Percentiles rank a stretch among this genome's conserved stretches.
Evolutionary conservation across 306 rosid species (phyloP).

Genomic region (Pterocarpus macrocarpus): DNA sequence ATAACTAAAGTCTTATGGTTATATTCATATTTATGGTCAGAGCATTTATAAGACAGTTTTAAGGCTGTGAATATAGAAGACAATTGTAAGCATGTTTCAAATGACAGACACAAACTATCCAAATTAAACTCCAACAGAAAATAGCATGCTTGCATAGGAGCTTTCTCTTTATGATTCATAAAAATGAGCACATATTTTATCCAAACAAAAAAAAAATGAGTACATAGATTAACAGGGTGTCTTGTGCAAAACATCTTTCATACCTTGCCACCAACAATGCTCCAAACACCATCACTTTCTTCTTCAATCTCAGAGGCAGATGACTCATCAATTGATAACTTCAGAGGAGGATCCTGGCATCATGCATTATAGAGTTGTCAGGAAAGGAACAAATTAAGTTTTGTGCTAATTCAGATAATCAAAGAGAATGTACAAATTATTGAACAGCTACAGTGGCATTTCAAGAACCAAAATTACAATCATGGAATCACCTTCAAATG

Average conservation of each 20-base stretch:
- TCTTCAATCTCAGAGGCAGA: conserved; percentile 84
- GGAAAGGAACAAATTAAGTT: conserved; percentile 26
- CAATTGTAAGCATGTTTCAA: conserved; percentile 20
- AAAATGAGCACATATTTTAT: too few relatives aligned
- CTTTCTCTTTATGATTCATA: not conserved
- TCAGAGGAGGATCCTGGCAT: conserved; percentile 80
- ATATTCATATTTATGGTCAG: not conserved
- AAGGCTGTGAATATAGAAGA: not conserved
- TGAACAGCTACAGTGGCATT: conserved; percentile 15
- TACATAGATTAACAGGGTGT: conserved; percentile 27
- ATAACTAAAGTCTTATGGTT: not conserved
- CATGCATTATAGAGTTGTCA: conserved; percentile 42
- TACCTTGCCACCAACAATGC: conserved; percentile 97
- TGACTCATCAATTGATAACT: conserved; percentile 82
- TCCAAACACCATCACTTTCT: conserved; percentile 83
- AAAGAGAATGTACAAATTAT: conserved; percentile 20
- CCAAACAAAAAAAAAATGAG: not conserved
- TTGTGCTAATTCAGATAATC: conserved; percentile 26
- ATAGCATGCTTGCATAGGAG: conserved; percentile 8
- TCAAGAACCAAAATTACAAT: conserved; percentile 38
- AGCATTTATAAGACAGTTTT: not conserved
- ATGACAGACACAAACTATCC: conserved; percentile 19
- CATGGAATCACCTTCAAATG: conserved; percentile 61
- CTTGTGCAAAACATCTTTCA: conserved; percentile 44
- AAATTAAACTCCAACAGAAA: conserved; percentile 35